Base-by-base conservation (phyloP, 2,329 filamentous ascomycete species). In the Parascedosporium putredinis region DNA sequence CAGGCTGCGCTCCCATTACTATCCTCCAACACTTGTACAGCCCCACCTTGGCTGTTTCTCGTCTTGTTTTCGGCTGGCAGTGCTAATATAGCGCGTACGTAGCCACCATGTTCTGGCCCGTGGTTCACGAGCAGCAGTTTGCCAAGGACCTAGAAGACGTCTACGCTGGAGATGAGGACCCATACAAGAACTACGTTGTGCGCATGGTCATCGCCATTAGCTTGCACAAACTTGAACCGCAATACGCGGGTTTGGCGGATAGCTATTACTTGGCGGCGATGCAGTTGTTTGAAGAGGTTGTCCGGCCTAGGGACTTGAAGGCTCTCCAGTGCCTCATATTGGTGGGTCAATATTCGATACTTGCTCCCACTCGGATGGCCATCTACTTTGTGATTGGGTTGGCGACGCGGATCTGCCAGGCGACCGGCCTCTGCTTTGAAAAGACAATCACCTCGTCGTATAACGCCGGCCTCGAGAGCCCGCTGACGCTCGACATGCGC, bases 171-270 rank as follows among this genome's bases (percentile, higher is more conserved):
- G 84, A 82, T 50, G 53, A 53, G 31, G 86, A 95, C 57, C 75
- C 88, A 0, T 91, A 90, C 63, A 83, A 90, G 61, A 89, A 93
- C 59, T 97, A 96, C 59, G 79, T 91, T 42, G 71, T 94, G 47
- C 83, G 88, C 51, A 90, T 97, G 80, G 88, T 96, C 49, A 82
- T 97, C 60, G 91, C 93, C 25, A 95, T 96, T 60, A 91, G 88
- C 63, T 78, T 97, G 66, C 91, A 97, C 66, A 95, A 94, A 65
- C 75, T 96, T 59, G 88, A 90, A 61, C 79, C 84, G 0, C 83
- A 87, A 55, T 97, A 93, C 64, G 89, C 90, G n/a, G 90, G 90
- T 22, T 72, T 97, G 24, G 91, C 93, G 25, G 91, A 97, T 66
- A 90, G 88, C 62, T 97, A 95, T 67, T 97, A 96, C 60, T 75